Base-by-base conservation (phyloP, 768 basidiomycete species). In the Daedaleopsis sinensis region DNA sequence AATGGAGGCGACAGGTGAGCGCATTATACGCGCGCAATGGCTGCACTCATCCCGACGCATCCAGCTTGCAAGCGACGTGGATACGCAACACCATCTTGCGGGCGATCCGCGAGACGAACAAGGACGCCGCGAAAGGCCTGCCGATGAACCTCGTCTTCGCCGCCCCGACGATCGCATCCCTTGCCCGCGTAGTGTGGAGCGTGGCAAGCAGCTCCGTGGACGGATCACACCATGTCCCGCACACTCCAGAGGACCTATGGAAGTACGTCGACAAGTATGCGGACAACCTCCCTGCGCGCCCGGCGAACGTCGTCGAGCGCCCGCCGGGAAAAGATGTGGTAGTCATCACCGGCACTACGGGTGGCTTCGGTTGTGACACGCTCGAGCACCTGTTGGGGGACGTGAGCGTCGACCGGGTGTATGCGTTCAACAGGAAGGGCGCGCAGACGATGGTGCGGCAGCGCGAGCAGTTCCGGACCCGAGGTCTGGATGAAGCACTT, bases 1-100 rank as follows among this genome's bases (percentile, higher is more conserved):
- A 59, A 71, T 36, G 79, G 79, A 2, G 77, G 77, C 47, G 77
- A 79, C 59, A 78, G 77, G 77, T 78, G 55, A 10, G 54, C 24
- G 27, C 13, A 13, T 39, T 9, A 15, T 7, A 23, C n/a, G 27
- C 16, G 16, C 44, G 3, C 24, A 36, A 15, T 5, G 11, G 9
- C 9, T n/a, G 52, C 15, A 52, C 11, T 1, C 13, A 5, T 24
- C 2, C 24, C 27, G 27, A 32, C 27, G 27, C 27, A 32, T 32
- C 5, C 15, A 76, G 74, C 57, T 53, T 76, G 6, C 72, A 74
- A 56, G 75, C 74, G 1, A 73, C 73, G 2, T 74, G 66, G 63
- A 75, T 76, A 52, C 71, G 74, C 9, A 75, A 75, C 64, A 64
- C 70, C 10, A 23, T 76, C 9, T 15, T 73, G 23, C 65, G 68